Evolutionary conservation across 2,329 filamentous ascomycete species (phyloP).

Genomic region (Fusarium nurragi): DNA sequence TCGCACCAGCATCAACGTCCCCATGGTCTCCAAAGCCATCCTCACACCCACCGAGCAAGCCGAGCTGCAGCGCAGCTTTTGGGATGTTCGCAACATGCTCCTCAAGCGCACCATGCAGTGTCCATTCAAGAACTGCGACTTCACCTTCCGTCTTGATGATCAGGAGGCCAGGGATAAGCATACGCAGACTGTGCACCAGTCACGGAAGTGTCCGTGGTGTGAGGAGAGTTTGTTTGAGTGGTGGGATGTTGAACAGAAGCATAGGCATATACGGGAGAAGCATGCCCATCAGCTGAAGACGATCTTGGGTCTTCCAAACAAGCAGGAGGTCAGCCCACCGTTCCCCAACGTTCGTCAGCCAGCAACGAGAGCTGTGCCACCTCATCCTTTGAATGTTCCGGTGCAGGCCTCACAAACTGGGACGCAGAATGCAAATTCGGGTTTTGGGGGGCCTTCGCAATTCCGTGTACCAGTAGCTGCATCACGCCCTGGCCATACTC

Average conservation of each 20-base stretch:
- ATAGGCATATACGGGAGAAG: slow-evolving; percentile 44
- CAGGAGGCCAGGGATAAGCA: slow-evolving; percentile 49
- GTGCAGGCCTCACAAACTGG: too few relatives aligned
- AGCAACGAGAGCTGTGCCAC: too few relatives aligned
- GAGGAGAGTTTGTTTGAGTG: slow-evolving; percentile 44
- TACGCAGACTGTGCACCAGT: slow-evolving; percentile 48
- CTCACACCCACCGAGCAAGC: slow-evolving; percentile 55
- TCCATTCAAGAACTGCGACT: slow-evolving; percentile 51
- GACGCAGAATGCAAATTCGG: too few relatives aligned
- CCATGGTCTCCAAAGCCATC: slow-evolving; percentile 51
- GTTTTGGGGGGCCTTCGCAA: too few relatives aligned
- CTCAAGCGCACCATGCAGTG: slow-evolving; percentile 50
- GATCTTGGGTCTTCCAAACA: not conserved
- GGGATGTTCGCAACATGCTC: slow-evolving; percentile 12
- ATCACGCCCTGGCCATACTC: too few relatives aligned
- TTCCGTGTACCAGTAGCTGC: too few relatives aligned
- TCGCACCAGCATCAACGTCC: slow-evolving; percentile 47
- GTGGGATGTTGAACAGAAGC: slow-evolving; percentile 42
- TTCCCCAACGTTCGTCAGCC: too few relatives aligned
- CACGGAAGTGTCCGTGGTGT: slow-evolving; percentile 51
- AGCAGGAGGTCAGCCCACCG: too few relatives aligned
- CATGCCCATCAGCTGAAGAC: slow-evolving; percentile 42
- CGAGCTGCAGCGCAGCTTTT: slow-evolving; percentile 44
- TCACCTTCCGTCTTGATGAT: slow-evolving; percentile 47
- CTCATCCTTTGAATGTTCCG: not conserved